Percentiles rank a stretch among this genome's conserved stretches.
These are phyloP conservation scores for Ceratobasidium sp. DNA, from an alignment of 1,284 basidiomycete genomes.

Conservation along the genomic window DNA sequence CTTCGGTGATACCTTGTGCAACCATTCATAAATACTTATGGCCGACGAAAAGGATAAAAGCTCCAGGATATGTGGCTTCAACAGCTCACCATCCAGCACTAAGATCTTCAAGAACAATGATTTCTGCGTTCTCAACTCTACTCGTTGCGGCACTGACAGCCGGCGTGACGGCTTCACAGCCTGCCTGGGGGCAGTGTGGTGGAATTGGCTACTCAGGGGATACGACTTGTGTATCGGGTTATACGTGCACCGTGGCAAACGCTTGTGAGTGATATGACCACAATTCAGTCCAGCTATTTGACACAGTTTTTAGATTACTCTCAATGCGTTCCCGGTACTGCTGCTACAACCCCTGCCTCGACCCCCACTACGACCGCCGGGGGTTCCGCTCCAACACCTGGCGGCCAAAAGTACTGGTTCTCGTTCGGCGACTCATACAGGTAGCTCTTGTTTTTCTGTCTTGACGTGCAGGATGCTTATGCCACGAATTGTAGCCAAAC, in stretches of 20 bases:
- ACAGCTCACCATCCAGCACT: no score
- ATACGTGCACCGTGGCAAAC: conserved; percentile 35
- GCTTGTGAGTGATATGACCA: conserved; percentile 2
- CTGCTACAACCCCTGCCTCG: conserved; percentile 13
- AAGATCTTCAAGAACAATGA: conserved; percentile 5
- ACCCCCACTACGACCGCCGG: conserved; percentile 29
- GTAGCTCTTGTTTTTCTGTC: not conserved
- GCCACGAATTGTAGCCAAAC: not conserved
- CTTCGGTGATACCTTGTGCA: conserved; percentile 25
- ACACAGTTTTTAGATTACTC: conserved; percentile 6
- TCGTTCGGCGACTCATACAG: conserved; percentile 49
- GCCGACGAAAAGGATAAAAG: not conserved
- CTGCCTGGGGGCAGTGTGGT: conserved; percentile 39
- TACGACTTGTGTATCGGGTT: conserved; percentile 44
- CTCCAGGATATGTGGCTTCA: no score
- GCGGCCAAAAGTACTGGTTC: conserved; percentile 47
- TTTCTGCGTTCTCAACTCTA: conserved; percentile 20
- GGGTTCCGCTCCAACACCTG: conserved; percentile 15
- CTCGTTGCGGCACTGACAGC: not conserved
- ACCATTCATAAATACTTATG: not conserved
- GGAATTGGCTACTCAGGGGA: conserved; percentile 31
- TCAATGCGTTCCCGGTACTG: conserved; percentile 33
- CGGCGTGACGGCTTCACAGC: conserved; percentile 22
- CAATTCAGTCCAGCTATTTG: no score
- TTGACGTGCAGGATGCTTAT: not conserved